Base-by-base conservation (phyloP, 805 yeast genomes). In the Metschnikowia similis region DNA sequence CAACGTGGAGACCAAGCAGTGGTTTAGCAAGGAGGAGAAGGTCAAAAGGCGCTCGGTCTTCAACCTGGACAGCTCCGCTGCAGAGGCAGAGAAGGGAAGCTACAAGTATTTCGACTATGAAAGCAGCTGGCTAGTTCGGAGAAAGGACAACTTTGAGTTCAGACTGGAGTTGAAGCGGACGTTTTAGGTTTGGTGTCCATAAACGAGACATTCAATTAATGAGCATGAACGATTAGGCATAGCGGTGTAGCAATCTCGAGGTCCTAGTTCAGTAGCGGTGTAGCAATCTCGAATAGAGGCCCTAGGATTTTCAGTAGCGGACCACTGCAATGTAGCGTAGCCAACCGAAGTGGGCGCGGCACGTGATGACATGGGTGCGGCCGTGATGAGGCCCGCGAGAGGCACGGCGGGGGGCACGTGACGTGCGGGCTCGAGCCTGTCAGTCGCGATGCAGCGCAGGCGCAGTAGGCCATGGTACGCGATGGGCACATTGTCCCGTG, bases 31-130 rank as follows among this genome's bases (percentile, higher is more conserved):
- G 49, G 84, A 83, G 56, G 85, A 80, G 55, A 81, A 78, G 62
- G 74, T 78, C 16, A 64, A 63, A 55, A 55, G 57, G 41, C 59
- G 69, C 46, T 59, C 67, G 38, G 49, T 57, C 57, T 56, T 57
- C 35, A 45, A 66, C 49, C 56, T 38, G 17, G 51, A 36, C n/a
- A 43, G 30, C 27, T 27, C 21, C 13, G 45, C 64, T 64, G 59
- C 81, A 70, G 66, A 72, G 69, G 60, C 77, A 67, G 48, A 69
- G 50, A 52, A 65, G 78, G 61, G 63, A 48, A 66, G 66, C 29
- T 88, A 89, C 82, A 84, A 91, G 60, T 87, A 86, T 67, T 91
- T 92, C 66, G 97, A 91, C 66, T 85, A 82, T 64, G 89, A 86
- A 64, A 71, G 70, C 63, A 71, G 77, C 10, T 80, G 84, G 84